These are phyloP conservation scores for Allomyces javanicus DNA, from an alignment of 192 early-diverging fungal genomes.

Conservation along the genomic window DNA sequence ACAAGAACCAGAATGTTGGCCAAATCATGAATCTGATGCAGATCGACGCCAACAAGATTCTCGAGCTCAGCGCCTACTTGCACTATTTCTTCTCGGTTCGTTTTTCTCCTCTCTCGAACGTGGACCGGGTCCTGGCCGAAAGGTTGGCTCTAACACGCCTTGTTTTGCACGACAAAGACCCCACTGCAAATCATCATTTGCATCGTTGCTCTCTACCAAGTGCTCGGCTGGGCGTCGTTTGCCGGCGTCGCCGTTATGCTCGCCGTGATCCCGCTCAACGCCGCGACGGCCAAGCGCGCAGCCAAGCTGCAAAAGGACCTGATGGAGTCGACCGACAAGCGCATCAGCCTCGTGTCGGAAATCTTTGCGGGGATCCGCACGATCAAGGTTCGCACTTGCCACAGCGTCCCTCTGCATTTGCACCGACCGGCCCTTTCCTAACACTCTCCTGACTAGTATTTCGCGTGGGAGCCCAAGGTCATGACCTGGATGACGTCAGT, in stretches of 20 bases:
- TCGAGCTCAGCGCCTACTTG: conserved; percentile 28
- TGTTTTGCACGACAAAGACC: not conserved
- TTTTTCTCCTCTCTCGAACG: not conserved
- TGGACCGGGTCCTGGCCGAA: no score
- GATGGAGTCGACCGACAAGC: conserved; percentile 45
- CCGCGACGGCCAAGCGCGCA: conserved; percentile 27
- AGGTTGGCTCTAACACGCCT: no score
- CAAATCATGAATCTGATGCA: conserved; percentile 1
- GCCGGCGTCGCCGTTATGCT: conserved; percentile 52
- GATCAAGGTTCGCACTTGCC: conserved; percentile 35
- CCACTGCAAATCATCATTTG: conserved; percentile 50
- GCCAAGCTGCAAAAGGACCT: conserved; percentile 30
- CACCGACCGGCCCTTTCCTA: no score
- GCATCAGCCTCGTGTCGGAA: conserved; percentile 64
- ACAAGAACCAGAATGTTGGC: not conserved
- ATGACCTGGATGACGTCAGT: conserved; percentile 38
- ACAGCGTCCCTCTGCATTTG: no score
- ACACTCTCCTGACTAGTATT: conserved; percentile 14
- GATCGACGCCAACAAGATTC: conserved; percentile 37
- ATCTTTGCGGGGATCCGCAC: conserved; percentile 80
- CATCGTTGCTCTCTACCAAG: conserved; percentile 41
- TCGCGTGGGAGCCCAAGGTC: conserved; percentile 66
- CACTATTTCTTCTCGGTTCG: conserved; percentile 33
- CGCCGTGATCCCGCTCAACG: conserved; percentile 36
- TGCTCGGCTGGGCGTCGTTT: conserved; percentile 68